Conservation (phyloP, 2,329 filamentous ascomycete genomes). For the Xenoacremonium recifei region DNA sequence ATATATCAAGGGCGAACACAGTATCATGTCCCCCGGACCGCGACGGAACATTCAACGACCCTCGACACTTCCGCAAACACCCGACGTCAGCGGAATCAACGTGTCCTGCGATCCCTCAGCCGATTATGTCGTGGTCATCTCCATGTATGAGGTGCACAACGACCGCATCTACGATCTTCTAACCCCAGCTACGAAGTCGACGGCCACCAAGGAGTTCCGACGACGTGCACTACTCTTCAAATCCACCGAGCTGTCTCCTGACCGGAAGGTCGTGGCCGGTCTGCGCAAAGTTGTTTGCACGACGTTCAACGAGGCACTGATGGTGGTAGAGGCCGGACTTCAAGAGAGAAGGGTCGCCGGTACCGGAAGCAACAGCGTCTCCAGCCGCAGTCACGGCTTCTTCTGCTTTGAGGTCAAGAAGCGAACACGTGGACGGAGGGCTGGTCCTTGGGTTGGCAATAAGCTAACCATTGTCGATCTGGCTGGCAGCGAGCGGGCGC, state of each 20-base stretch:
- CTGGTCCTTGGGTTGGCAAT: constrained; percentile 69
- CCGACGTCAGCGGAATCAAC: constrained; percentile 69
- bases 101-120: constrained; percentile 59
- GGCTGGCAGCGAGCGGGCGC: constrained; percentile 88
- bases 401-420: constrained; percentile 96
- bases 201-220: constrained; percentile 65
- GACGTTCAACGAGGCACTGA: constrained; percentile 77
- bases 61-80: constrained; percentile 69
- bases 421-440: constrained; percentile 47
- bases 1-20: constrained; percentile 50
- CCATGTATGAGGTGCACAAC: constrained; percentile 99
- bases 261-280: constrained; percentile 92
- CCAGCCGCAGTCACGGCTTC: constrained; percentile 91
- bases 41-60: constrained; percentile 66
- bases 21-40: constrained; percentile 45
- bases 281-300: constrained; percentile 87
- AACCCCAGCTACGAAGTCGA: constrained; percentile 58
- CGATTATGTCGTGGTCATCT: constrained; percentile 86
- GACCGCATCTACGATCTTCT: constrained; percentile 95
- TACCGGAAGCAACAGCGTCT: constrained; percentile 90
- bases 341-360: constrained; percentile 85
- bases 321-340: constrained; percentile 86
- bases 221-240: constrained; percentile 90
- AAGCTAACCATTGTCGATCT: constrained; percentile 87
- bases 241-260: constrained; percentile 79